Base-by-base conservation (phyloP, 1,284 basidiomycete genomes). In the Cutaneotrichosporon sp. region DNA sequence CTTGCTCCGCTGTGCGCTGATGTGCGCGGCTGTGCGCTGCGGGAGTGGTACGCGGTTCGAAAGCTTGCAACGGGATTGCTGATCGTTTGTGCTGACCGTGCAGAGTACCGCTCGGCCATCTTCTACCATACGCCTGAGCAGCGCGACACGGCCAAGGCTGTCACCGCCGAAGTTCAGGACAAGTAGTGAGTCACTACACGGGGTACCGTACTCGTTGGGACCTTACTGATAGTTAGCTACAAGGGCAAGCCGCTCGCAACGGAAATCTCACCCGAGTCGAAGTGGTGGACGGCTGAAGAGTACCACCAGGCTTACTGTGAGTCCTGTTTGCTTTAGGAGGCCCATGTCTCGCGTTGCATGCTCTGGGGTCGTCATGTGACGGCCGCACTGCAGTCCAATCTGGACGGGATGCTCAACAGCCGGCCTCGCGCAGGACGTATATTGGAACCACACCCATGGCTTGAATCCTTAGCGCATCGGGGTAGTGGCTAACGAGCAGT, bases 101-200 rank as follows among this genome's bases (percentile, higher is more conserved):
- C 72, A 88, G 88, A 97, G 74, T 97, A 97, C 75, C 88, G 94
- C 49, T 92, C 90, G 3, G 90, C 84, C 20, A 93, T 98, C 70
- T 97, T 92, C 76, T 86, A 83, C 35, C 79, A 88, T 65, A 81
- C 83, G 2, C 79, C 82, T 1, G 86, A 88, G 66, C 94, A 98
- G 75, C 79, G 79, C 43, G 72, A 79, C 42, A 82, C 84, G 44
- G 93, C 91, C 1, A 80, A 84, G 64, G 81, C 83, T 39, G 85
- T 97, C 3, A 94, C 88, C 0, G 80, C 81, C 22, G 87, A 93
- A 68, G 83, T 97, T 1, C 88, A 96, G 75, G 82, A 82, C 57
- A 88, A 88, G 74, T 83, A 93, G 71, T 80, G 71, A 53, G 71
- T 66, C 20, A 19, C n/a, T n/a, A n/a, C n/a, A n/a, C n/a, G n/a